Evolutionary conservation across 768 basidiomycete species (phyloP).

Genomic region (Tulasnella sp.): DNA sequence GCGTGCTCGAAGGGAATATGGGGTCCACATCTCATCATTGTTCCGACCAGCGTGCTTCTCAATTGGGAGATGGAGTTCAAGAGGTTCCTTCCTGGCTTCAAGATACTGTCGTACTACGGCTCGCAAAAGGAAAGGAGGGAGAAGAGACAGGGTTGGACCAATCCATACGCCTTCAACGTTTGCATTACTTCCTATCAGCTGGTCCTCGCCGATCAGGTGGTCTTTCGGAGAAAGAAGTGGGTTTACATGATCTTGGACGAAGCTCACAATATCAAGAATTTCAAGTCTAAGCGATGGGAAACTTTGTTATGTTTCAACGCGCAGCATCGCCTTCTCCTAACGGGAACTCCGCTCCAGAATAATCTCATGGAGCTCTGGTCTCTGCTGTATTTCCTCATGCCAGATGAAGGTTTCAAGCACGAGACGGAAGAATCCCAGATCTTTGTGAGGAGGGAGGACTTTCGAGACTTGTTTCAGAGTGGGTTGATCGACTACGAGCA

Average conservation of each 20-base stretch:
- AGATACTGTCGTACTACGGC: conserved; percentile 50
- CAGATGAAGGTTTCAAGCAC: conserved; percentile 41
- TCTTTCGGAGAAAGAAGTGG: conserved; percentile 92
- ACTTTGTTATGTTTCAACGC: conserved; percentile 77
- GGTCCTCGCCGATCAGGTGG: conserved; percentile 86
- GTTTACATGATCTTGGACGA: conserved; percentile 97
- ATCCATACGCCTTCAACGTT: conserved; percentile 87
- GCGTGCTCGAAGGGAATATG: conserved; percentile 48
- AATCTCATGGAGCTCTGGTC: conserved; percentile 54
- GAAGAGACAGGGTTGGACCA: conserved; percentile 86
- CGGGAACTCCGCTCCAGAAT: conserved; percentile 55
- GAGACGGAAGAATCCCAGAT: conserved; percentile 21
- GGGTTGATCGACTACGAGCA: conserved; percentile 43
- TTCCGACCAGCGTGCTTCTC: conserved; percentile 48
- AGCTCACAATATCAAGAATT: conserved; percentile 98
- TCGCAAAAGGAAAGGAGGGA: conserved; percentile 84
- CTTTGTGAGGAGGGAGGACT: conserved; percentile 91
- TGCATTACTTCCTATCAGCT: conserved; percentile 94
- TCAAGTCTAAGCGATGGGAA: conserved; percentile 92
- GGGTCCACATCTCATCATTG: conserved; percentile 49
- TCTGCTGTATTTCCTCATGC: conserved; percentile 49
- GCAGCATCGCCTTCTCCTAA: conserved; percentile 49
- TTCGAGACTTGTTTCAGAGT: conserved; percentile 97
- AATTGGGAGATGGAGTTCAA: conserved; percentile 53
- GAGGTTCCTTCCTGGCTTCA: conserved; percentile 48